These are phyloP conservation scores for Lanmaoa rubissima DNA, from an alignment of 768 basidiomycete genomes.

Conservation along the genomic window DNA sequence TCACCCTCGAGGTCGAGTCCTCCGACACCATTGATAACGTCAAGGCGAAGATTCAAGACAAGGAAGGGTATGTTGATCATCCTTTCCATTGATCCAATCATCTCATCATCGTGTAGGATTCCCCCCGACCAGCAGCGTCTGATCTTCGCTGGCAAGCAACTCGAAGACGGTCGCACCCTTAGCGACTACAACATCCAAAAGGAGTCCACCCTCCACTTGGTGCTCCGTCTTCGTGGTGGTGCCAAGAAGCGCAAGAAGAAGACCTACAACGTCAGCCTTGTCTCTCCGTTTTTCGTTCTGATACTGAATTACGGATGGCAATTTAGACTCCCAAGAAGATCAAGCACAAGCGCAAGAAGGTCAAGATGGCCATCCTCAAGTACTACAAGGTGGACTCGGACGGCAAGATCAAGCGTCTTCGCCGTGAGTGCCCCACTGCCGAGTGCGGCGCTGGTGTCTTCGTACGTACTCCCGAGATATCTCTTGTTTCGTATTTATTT, in stretches of 20 bases:
- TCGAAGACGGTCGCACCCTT: conserved; percentile 97
- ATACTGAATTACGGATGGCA: conserved; percentile 2
- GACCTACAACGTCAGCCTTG: conserved; percentile 85
- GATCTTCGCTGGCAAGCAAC: conserved; percentile 99
- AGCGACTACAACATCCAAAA: conserved; percentile 98
- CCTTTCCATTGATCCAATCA: background rate
- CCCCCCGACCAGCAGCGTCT: conserved; percentile 95
- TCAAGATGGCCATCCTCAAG: conserved; percentile 99
- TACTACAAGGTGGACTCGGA: conserved; percentile 99
- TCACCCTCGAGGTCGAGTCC: conserved; percentile 97
- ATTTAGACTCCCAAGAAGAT: conserved; percentile 94
- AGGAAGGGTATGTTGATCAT: conserved; percentile 70
- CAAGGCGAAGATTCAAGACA: conserved; percentile 97
- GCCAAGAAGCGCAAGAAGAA: conserved; percentile 99
- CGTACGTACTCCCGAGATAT: conserved; percentile 43
- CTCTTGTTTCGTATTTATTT: background rate
- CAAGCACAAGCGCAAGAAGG: conserved; percentile 99
- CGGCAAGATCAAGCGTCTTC: conserved; percentile 98
- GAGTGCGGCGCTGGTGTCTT: conserved; percentile 86
- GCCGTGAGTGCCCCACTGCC: conserved; percentile 89
- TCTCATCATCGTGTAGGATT: conserved; percentile 48
- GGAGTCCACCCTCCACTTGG: conserved; percentile 97
- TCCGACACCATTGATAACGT: conserved; percentile 98
- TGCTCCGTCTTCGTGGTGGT: conserved; percentile 98
- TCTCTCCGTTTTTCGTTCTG: background rate